Evolutionary conservation across 805 yeast genomes (phyloP).

Genomic region (Jamesozyma gamospora): DNA sequence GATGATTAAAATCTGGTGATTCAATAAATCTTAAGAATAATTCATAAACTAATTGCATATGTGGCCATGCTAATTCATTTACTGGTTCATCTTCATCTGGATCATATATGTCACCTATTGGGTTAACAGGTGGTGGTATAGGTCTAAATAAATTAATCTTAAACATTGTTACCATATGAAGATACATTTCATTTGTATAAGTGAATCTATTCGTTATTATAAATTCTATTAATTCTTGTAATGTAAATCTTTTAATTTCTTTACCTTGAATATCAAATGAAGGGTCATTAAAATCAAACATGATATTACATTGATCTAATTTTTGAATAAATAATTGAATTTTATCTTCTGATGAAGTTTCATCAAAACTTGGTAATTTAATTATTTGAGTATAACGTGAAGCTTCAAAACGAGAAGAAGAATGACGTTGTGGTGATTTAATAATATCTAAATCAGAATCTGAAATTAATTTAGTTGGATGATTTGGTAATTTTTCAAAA

Average conservation of each 20-base stretch:
- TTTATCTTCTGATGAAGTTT: conserved; percentile 74
- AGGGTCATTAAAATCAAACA: conserved; percentile 92
- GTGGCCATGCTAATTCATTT: conserved; percentile 95
- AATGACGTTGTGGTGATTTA: conserved; percentile 80
- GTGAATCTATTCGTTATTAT: conserved; percentile 73
- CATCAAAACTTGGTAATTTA: conserved; percentile 79
- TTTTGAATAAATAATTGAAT: conserved; percentile 68
- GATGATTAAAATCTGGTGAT: conserved; percentile 89
- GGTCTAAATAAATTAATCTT: conserved; percentile 84
- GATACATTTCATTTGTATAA: conserved; percentile 85
- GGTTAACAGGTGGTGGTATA: conserved; percentile 96
- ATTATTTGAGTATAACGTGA: conserved; percentile 53
- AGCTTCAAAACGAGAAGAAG: conserved; percentile 85
- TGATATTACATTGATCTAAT: conserved; percentile 86
- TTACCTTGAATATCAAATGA: conserved; percentile 86
- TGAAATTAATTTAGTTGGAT: conserved; percentile 44
- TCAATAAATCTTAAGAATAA: conserved; percentile 87
- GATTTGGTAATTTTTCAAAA: conserved; percentile 45
- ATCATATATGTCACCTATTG: conserved; percentile 89
- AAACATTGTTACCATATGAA: conserved; percentile 83
- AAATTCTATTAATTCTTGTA: conserved; percentile 83
- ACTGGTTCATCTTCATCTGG: conserved; percentile 99
- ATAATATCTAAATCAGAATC: conserved; percentile 71
- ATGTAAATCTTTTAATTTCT: conserved; percentile 77
- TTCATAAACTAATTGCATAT: conserved; percentile 94